A percentile compares a stretch with the other conserved stretches of the same genome.
Conservation (phyloP, 2,329 filamentous ascomycete species). For the Akanthomyces muscarius region DNA sequence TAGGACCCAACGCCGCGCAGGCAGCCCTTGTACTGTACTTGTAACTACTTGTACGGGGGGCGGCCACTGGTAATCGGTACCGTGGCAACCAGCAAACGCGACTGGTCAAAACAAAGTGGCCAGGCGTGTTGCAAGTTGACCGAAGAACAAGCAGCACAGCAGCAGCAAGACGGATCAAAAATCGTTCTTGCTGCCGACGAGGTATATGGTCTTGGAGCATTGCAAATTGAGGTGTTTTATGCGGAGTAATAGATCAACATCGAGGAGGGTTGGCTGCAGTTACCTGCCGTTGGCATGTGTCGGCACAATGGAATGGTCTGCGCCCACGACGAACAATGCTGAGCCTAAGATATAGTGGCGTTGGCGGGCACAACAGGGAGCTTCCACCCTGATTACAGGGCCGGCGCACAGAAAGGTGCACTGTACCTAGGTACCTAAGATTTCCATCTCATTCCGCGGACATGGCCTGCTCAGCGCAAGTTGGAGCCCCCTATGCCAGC, state of each 20-base stretch:
- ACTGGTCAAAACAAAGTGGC: constrained; percentile 8
- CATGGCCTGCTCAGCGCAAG: not conserved
- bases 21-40: not conserved
- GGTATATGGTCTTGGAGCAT: not conserved
- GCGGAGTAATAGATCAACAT: not conserved
- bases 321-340: not conserved
- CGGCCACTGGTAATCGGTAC: not conserved
- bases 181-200: not conserved
- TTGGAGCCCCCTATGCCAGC: not conserved
- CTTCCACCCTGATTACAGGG: not conserved
- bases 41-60: not conserved
- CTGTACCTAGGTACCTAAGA: not conserved
- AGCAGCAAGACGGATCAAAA: not conserved
- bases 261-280: not conserved
- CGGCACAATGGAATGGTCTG: not conserved
- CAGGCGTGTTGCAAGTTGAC: not conserved
- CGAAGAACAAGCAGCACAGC: not conserved
- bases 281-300: not conserved
- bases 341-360: not conserved
- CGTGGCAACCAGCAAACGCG: constrained; percentile 14
- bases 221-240: not conserved
- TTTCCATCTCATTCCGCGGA: not conserved
- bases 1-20: not conserved
- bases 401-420: not conserved
- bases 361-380: not conserved